Evolutionary conservation across 768 basidiomycete species (phyloP).

Genomic region (Leccinum subgranulosum): DNA sequence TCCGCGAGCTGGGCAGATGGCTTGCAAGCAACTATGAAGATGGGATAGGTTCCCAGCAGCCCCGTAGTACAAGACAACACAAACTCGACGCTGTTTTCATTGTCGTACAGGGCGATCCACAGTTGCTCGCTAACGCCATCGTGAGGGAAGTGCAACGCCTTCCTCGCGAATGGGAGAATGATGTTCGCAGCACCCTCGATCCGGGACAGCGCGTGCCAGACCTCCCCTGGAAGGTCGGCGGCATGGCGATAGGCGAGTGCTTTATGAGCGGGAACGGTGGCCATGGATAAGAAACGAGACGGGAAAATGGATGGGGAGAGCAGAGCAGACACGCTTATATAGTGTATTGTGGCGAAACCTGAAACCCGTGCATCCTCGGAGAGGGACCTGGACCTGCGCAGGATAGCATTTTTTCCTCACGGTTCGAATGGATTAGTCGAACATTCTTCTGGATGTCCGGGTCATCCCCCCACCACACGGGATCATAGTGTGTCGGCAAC

Average conservation of each 20-base stretch:
- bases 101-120: conserved; percentile 33
- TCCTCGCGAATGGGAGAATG: conserved; percentile 38
- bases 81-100: conserved; percentile 24
- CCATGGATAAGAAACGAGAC: conserved; percentile 13
- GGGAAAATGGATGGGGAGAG: conserved; percentile 11
- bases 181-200: conserved; percentile 38
- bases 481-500: not conserved
- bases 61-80: conserved; percentile 57
- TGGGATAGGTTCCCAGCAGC: conserved; percentile 54
- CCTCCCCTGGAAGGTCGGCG: conserved; percentile 17
- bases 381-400: not conserved
- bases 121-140: conserved; percentile 3
- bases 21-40: conserved; percentile 32
- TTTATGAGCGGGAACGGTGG: not conserved
- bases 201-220: conserved; percentile 29
- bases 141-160: conserved; percentile 15
- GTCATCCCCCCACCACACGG: too few species aligned
- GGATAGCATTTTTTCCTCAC: not conserved
- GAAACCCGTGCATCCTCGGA: not conserved
- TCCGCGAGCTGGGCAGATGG: not conserved
- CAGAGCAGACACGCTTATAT: conserved; percentile 3
- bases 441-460: not conserved
- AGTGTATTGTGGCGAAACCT: not conserved
- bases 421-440: not conserved
- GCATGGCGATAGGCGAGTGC: conserved; percentile 3